Evolutionary conservation across 352 stramenopile genomes (phyloP).

Genomic region (Globisporangium solare): DNA sequence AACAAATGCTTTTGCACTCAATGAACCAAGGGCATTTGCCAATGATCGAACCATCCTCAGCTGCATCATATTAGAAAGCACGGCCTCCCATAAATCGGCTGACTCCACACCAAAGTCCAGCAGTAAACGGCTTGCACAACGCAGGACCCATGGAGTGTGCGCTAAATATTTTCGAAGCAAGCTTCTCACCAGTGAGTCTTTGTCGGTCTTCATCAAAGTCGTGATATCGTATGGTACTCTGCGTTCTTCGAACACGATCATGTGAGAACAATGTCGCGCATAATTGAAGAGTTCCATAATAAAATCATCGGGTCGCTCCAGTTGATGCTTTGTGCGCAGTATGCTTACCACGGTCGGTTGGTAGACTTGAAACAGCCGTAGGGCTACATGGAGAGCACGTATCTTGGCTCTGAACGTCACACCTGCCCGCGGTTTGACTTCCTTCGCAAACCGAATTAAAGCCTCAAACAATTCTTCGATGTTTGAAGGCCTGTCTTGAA

Average conservation of each 20-base stretch:
- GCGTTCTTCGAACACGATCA: conserved; percentile 52
- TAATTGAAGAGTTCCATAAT: conserved; percentile 32
- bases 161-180: conserved; percentile 34
- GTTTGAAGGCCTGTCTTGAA: conserved; percentile 16
- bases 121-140: conserved; percentile 35
- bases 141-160: conserved; percentile 29
- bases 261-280: conserved; percentile 30
- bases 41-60: conserved; percentile 45
- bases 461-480: conserved; percentile 30
- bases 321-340: conserved; percentile 19
- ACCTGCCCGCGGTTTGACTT: conserved; percentile 31
- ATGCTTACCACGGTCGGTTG: conserved; percentile 17
- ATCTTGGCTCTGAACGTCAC: conserved; percentile 59
- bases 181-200: conserved; percentile 36
- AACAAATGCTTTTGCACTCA: conserved; percentile 34
- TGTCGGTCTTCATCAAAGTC: conserved; percentile 38
- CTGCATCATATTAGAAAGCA: conserved; percentile 40
- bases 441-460: conserved; percentile 37
- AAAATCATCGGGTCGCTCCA: conserved; percentile 14
- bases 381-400: conserved; percentile 33
- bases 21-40: conserved; percentile 23
- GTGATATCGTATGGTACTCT: conserved; percentile 40
- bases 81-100: conserved; percentile 37
- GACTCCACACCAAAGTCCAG: conserved; percentile 48
- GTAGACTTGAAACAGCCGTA: conserved; percentile 25